Percentiles rank a stretch among this genome's conserved stretches.
Conservation (phyloP, 2,329 filamentous ascomycete species). For the Beauveria caledonica region DNA sequence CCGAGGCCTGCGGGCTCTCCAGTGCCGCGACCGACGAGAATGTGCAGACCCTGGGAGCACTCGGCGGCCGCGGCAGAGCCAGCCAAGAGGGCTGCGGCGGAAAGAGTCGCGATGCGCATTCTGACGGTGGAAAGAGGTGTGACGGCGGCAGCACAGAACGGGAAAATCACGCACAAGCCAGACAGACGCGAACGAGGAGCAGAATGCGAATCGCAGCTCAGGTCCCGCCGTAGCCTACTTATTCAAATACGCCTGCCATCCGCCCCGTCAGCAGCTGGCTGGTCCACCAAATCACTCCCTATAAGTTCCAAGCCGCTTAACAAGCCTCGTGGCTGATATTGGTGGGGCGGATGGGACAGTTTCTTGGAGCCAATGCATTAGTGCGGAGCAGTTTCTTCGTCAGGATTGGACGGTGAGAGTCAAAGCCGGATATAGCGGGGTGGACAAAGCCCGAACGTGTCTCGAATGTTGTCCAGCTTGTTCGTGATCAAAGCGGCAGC, state of each 20-base stretch:
- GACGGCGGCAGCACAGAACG: not conserved
- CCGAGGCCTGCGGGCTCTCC: conserved; percentile 27
- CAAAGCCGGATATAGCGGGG: not conserved
- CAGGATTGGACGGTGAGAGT: not conserved
- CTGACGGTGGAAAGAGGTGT: not conserved
- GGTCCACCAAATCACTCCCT: not conserved
- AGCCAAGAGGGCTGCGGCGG: conserved; percentile 13
- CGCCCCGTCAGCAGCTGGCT: not conserved
- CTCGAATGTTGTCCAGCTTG: not conserved
- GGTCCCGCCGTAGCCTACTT: not conserved
- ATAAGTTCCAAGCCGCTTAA: not conserved
- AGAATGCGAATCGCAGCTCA: not conserved
- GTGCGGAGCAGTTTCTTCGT: not conserved
- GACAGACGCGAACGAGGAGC: not conserved
- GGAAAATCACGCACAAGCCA: not conserved
- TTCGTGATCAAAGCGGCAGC: not conserved
- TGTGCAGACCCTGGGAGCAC: conserved; percentile 30
- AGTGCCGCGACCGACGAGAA: conserved; percentile 33
- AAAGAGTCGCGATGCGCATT: conserved; percentile 9
- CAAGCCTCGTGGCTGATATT: not conserved
- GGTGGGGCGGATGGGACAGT: not conserved
- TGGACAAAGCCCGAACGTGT: too few species aligned
- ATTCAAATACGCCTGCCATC: not conserved
- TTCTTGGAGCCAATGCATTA: not conserved
- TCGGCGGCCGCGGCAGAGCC: conserved; percentile 20